Base-by-base conservation (phyloP, 441 rosid species). In the Eutrema salsugineum region DNA sequence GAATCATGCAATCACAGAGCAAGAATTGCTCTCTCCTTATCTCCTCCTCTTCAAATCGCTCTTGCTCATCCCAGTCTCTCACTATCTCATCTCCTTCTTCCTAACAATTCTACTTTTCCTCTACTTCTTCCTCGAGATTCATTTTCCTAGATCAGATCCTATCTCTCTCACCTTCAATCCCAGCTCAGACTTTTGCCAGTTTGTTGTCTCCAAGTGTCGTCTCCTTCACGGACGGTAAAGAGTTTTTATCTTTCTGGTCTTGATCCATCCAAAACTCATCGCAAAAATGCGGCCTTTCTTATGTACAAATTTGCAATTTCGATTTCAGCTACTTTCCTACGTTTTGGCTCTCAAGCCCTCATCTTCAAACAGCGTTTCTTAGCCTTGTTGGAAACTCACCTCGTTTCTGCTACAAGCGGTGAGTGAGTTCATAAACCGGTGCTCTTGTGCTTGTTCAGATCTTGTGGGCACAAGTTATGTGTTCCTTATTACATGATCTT, bases 281-380 rank as follows among this genome's bases (percentile, higher is more conserved):
- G 20, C 24, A 39, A 30, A 30, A 11, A 55, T 57, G 1, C 27
- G 0, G 8, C 36, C 68, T 68, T 67, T 60, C 46, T 70, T 22
- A 55, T 20, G 9, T 55, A 47, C 3, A 9, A 3, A 56, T 53
- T 24, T 63, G 47, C 4, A 7, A 33, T 57, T 39, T 65, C 6
- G 5, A 12, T 11, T 56, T 74, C 75, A 93, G 98, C 71, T 93
- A 89, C 77, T 72, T 85, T 77, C 86, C 83, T n/a, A 91, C 96
- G 27, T 84, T 93, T 0, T 93, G 98, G 98, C 87, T 93, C 44
- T 83, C 93, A 8, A 89, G 96, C 78, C 97, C 96, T 77, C 96
- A 93, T 84, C 65, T 91, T 32, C 97, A 91, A 80, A 91, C 90
- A 7, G 80, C 70, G 61, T 86, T 86, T 42, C 78, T 91, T 54